Base-by-base conservation (phyloP, 2,329 filamentous ascomycete genomes). In the Falciphora oryzae region DNA sequence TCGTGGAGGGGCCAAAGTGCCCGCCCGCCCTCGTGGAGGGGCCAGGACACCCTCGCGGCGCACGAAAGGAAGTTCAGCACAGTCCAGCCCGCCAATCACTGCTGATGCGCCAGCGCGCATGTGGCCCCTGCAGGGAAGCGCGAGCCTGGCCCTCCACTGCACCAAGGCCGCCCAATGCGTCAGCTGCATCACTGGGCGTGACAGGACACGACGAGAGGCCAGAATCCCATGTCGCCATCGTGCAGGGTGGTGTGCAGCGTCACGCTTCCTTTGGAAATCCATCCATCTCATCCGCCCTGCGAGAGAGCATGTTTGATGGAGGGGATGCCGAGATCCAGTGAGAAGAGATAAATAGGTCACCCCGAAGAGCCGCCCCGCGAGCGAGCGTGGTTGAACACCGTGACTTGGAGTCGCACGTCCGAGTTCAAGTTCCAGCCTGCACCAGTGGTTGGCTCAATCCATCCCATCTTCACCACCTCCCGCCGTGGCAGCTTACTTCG, bases 181-280 rank as follows among this genome's bases (percentile, higher is more conserved):
- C 44, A 53, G 44, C 44, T 53, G 44, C 44, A 53, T 53, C 44
- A 53, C 44, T 53, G 44, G 44, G 44, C 44, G 44, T 53, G n/a
- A 53, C 44, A 53, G 44, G 44, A 53, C 44, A 22, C 44, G 22
- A 53, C 57, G 57, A 27, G 25, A 58, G 57, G 27, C 57, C 57
- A 27, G 25, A 58, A 58, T 28, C n/a, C 25, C 27, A 58, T 58
- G 57, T 58, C 28, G 57, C 57, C 28, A 31, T 31, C 28, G 57
- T 58, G 57, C 28, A 58, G 57, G 57, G 44, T 53, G 44, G 44
- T 53, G 44, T 50, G 44, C 44, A 25, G 44, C 22, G 14, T 53
- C 44, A 53, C n/a, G 44, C 44, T n/a, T 25, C 44, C 18, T 53
- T 7, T 53, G 22, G 44, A 53, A 6, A 53, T 53, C 44, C 44